Evolutionary conservation across 345 rosid genomes (phyloP), one percentile per base, ranked within the genome.

Genomic region (Melaleuca quinquenervia): DNA sequence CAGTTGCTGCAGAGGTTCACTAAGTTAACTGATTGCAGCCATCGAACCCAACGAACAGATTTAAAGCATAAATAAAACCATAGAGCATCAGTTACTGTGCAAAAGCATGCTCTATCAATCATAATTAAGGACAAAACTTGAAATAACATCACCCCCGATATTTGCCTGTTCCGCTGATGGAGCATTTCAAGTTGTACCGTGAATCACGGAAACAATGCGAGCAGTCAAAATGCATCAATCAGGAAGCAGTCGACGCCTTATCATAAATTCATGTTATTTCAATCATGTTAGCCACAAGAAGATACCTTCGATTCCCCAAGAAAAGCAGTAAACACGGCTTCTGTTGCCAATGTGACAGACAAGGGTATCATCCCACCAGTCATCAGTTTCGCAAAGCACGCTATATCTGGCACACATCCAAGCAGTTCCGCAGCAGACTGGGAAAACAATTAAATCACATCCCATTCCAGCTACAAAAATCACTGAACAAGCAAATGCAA

Each of bases 361-460:
- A 97, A 89, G n/a, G 99, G 98, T 87, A 97, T 87, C 84, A 97
- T 88, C 85, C 98, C 99, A 52, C 95, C 98, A 51, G 99, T 97
- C 94, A 97, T 89, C 90, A 97, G 91, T 89, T 97, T 97, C 7
- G 92, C 99, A 53, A 87, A 97, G 92, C 99, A 97, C 45, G 99
- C 96, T 91, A 97, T 96, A 89, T 97, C 99, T 84, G 99, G 99
- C 76, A 88, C 85, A 90, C 96, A 91, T 44, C 94, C 93, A 62
- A 97, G 96, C 60, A 96, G 92, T 85, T 94, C 97, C 84, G 95
- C 91, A 82, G 99, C 94, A 89, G 95, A 88, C 99, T 94, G 92
- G 84, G 70, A 84, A 83, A 84, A 86, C 75, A 89, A 75, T 48
- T 85, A 85, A 82, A 70, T 56, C 41, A 55, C 44, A 85, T 29